Base-by-base conservation (phyloP, 2,329 filamentous ascomycete genomes). In the Aspergillus calidoustus region DNA sequence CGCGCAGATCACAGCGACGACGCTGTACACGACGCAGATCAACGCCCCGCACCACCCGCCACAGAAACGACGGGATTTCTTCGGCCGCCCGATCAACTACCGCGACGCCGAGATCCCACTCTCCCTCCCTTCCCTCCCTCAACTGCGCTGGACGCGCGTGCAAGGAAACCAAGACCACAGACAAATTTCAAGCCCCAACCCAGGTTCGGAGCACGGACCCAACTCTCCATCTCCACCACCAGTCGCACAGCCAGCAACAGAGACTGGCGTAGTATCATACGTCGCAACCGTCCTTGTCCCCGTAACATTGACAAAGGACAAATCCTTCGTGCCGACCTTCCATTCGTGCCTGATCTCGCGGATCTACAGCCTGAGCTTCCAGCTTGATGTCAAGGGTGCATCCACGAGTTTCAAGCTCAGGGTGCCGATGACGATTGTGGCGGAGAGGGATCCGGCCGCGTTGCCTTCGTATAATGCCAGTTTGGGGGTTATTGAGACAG, bases 281-380 rank as follows among this genome's bases (percentile, higher is more conserved):
- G 46, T 47, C 15, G 52, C 59, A 11, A 61, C 61, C 2, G 46
- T 67, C 2, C 54, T 66, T 1, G 59, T 67, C 7, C 65, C 65
- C 1, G 58, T 67, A 22, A 66, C 57, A 15, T 30, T 67, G 15
- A 53, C 65, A 17, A 54, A 54, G 4, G 63, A 58, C n/a, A 60
- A 64, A 17, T 62, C 57, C 15, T 61, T 67, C 6, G 57, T 66
- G 5, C 59, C 64, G 7, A 64, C 65, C 0, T 67, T 67, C 46
- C 63, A 67, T 43, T 59, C 65, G 25, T 67, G 65, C 47, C 46
- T 62, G 17, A 61, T 65, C 1, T 64, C 65, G 0, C 54, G 65
- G 1, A 57, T 54, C 3, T 67, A 67, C 43, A 55, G 59, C 8
- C 54, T 67, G 11, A 41, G 49, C 8, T 50, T 67, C 4, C 59